Conservation (phyloP, 148 eudicot genomes). For the Fallopia convolvulus region DNA sequence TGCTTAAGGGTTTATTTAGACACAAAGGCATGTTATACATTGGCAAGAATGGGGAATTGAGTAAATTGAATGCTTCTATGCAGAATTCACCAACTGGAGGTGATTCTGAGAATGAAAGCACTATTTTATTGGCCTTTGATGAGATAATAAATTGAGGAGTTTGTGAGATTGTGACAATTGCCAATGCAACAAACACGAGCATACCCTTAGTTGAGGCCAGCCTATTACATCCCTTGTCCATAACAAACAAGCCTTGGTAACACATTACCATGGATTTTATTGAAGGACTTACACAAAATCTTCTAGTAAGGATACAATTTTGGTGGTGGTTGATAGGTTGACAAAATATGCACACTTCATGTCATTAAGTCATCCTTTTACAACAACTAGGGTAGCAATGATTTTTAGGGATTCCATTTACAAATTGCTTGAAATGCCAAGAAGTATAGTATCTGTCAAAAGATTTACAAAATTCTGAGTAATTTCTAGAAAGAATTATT, state of each 20-base stretch:
- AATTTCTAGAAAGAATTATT: no score
- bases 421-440: background rate
- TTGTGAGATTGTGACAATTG: background rate
- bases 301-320: background rate
- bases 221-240: background rate
- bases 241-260: background rate
- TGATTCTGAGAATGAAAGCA: no score
- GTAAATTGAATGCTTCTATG: no score
- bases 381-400: background rate
- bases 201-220: background rate
- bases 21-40: no score
- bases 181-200: background rate
- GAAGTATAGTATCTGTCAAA: background rate
- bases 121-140: background rate
- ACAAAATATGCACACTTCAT: constrained; percentile 1
- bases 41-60: no score
- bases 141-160: background rate
- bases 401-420: background rate
- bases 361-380: background rate
- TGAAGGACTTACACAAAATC: background rate
- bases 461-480: background rate
- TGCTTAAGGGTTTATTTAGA: no score
- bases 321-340: background rate
- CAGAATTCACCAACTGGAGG: no score
- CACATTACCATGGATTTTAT: constrained; percentile 3